A percentile compares a stretch with the other conserved stretches of the same genome.
These are phyloP conservation scores for Leccinellum rugosiceps DNA, from an alignment of 768 basidiomycete species.

Conservation along the genomic window DNA sequence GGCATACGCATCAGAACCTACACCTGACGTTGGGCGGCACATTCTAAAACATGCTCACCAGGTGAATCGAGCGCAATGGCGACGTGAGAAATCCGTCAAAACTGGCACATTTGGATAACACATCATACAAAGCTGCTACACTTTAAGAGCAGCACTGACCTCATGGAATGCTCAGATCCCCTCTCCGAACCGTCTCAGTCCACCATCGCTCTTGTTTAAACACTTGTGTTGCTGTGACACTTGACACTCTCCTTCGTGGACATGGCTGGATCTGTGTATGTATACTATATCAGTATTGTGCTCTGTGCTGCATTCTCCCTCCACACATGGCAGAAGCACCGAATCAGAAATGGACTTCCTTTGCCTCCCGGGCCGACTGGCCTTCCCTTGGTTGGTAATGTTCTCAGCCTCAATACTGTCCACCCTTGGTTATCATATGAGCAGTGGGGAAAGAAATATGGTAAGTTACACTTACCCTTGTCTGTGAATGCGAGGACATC, in stretches of 20 bases:
- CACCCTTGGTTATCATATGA: constrained; percentile 34
- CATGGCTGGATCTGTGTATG: not conserved
- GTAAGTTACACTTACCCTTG: constrained; percentile 11
- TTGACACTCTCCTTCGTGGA: not conserved
- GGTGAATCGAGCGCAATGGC: not conserved
- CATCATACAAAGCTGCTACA: not conserved
- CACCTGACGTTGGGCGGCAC: not conserved
- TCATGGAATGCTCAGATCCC: not conserved
- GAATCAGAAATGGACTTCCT: constrained; percentile 20
- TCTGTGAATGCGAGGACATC: too few relatives aligned
- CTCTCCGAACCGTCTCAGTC: not conserved
- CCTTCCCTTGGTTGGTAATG: constrained; percentile 33
- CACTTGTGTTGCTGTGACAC: not conserved
- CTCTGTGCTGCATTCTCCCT: constrained; percentile 5
- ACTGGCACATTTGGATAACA: not conserved
- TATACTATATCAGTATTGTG: constrained; percentile 5
- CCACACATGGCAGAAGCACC: constrained; percentile 13
- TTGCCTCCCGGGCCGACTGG: constrained; percentile 53
- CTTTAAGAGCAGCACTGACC: not conserved
- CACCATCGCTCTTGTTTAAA: not conserved
- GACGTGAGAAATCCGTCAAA: not conserved
- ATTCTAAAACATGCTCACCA: not conserved
- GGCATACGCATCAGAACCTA: not conserved
- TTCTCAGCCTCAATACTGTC: constrained; percentile 16
- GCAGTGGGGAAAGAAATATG: constrained; percentile 33